phyloP scores from a whole-genome alignment of 75 land plant genomes.

The Cupressus sempervirens region DNA sequence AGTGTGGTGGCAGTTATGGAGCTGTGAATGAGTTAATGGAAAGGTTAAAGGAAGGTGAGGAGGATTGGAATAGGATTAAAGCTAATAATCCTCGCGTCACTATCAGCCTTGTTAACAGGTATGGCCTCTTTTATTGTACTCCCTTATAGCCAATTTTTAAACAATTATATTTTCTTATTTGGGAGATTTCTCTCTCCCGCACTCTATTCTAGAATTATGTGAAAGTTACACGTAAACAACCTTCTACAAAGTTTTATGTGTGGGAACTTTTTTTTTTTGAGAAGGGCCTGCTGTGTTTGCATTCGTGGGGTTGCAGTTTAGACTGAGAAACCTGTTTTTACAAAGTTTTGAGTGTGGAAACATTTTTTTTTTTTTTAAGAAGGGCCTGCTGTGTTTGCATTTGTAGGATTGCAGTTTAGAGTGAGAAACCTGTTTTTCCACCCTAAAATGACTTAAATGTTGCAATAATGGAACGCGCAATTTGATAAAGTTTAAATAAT shows the following conservation, averaged over 20 bases:
- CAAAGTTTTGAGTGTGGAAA: background rate
- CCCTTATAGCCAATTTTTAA: background rate
- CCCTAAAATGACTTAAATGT: background rate
- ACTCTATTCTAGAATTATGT: background rate
- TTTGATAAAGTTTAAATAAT: background rate
- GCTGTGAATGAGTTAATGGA: background rate
- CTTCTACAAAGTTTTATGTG: background rate
- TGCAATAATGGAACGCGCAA: background rate
- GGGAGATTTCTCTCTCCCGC: background rate
- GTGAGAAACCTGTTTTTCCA: background rate
- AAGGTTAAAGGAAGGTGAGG: background rate
- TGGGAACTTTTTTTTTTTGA: too few species aligned
- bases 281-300: too few species aligned
- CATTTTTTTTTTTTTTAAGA: too few species aligned
- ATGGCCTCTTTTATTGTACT: background rate
- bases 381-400: too few species aligned
- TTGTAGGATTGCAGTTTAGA: background rate
- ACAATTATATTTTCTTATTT: too few species aligned
- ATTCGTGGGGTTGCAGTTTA: too few species aligned
- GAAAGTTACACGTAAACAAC: background rate
- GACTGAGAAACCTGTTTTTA: too few species aligned
- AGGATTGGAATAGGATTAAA: background rate
- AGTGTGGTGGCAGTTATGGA: background rate
- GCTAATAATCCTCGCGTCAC: conserved; percentile 1
- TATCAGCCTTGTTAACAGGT: background rate